Conservation (phyloP, 192 early-diverging fungal genomes). For the Funneliformis mosseae region DNA sequence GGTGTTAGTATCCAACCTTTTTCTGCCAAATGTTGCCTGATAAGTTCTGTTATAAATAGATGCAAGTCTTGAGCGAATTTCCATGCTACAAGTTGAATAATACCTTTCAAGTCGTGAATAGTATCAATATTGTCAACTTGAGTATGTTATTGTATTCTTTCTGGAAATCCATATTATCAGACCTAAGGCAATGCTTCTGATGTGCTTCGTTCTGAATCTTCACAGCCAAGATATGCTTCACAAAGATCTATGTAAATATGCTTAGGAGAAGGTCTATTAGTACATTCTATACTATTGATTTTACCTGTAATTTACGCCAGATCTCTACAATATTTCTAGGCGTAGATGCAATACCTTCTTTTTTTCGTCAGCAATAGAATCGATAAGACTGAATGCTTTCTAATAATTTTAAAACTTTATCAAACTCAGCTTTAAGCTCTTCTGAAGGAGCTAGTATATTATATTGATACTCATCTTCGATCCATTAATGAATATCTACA, state of each 20-base stretch:
- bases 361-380: too few relatives aligned
- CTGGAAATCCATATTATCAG: not conserved
- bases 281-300: too few relatives aligned
- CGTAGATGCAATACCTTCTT: too few relatives aligned
- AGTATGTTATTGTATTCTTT: not conserved
- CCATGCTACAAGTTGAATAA: not conserved
- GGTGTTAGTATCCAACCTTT: not conserved
- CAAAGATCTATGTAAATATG: too few relatives aligned
- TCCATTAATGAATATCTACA: not conserved
- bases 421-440: conserved; percentile 2
- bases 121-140: too few relatives aligned
- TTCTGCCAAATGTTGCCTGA: not conserved
- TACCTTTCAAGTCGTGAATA: not conserved
- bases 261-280: too few relatives aligned
- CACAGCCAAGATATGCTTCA: not conserved
- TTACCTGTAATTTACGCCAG: too few relatives aligned
- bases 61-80: not conserved
- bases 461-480: not conserved
- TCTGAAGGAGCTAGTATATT: not conserved
- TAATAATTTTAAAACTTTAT: not conserved
- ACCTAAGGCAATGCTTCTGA: not conserved
- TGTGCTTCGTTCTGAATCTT: not conserved
- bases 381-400: too few relatives aligned
- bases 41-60: not conserved
- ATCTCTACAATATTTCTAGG: too few relatives aligned